Base-by-base conservation (phyloP, 805 yeast species). In the Ogataea philodendri region DNA sequence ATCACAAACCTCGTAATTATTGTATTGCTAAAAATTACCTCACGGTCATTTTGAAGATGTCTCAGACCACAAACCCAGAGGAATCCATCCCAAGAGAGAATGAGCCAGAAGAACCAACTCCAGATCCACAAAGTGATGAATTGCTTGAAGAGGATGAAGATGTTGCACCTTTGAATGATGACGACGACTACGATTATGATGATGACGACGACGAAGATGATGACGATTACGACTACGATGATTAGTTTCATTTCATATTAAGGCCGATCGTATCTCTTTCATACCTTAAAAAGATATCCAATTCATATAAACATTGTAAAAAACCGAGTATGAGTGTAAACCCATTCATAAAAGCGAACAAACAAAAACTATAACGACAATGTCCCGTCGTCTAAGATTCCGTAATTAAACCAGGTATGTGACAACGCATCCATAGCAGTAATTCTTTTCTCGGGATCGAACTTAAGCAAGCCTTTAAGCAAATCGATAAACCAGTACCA, bases 401-500 rank as follows among this genome's bases (percentile, higher is more conserved):
- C 82, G 41, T 70, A 66, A 45, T 70, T 68, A 57, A 94, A 80
- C 84, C 96, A 93, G 30, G 85, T 87, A 59, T 76, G 81, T 36
- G 66, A 55, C 45, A 76, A 60, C 3, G 81, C 80, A 46, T 70
- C 71, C 29, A 69, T 66, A n/a, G 76, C 79, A 3, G 70, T 67
- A 22, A 74, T 63, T 45, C 81, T 56, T 42, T 66, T 66, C 13
- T 63, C 55, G 0, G 81, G 80, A 48, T 73, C 70, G 48, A 70
- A 74, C 9, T 63, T 66, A 30, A 76, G 62, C 41, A 74, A 59
- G 39, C 63, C 65, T 32, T 69, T 74, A 30, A 76, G 59, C 45
- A 76, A 61, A 50, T 75, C 80, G 27, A 55, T 47, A 57, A 88
- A 88, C 60, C 73, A 74, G 67, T 75, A 83, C 96, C 97, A 89